Base-by-base conservation (phyloP, 1,284 basidiomycete genomes). In the Exobasidium rhododendri region DNA sequence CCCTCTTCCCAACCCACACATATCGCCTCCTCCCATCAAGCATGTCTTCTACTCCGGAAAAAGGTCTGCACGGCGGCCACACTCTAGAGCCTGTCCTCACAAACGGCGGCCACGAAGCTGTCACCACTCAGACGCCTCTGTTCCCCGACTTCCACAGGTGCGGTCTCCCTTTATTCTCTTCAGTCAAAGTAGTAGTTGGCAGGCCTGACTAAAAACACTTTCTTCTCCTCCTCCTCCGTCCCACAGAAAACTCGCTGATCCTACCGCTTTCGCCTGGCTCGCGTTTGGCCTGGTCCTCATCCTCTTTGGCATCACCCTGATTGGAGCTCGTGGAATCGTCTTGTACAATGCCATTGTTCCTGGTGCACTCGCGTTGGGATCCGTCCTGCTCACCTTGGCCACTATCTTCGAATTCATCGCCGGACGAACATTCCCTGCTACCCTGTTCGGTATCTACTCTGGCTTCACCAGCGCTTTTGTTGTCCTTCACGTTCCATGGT, bases 101-200 rank as follows among this genome's bases (percentile, higher is more conserved):
- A 3, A 26, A 3, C 17, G 50, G 50, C 3, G 50, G 50, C 3
- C 50, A 52, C 29, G 13, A n/a, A 3, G 50, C 50, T 22, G 29
- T 26, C 5, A 40, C 13, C 13, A 28, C 4, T 10, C 17, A 52
- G 26, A n/a, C 20, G 26, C 50, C 50, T 28, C 20, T 26, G 20
- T 52, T 52, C 29, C 50, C 50, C 29, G 50, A 52, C 26, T 52
- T 52, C 29, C 50, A 52, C n/a, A n/a, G n/a, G n/a, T n/a, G n/a
- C n/a, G n/a, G n/a, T n/a, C n/a, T n/a, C n/a, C n/a, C n/a, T n/a
- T n/a, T 14, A 22, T 44, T n/a, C n/a, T n/a, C n/a, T n/a, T n/a
- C n/a, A n/a, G n/a, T n/a, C n/a, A n/a, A 22, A 44, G 43, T n/a
- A 44, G n/a, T n/a, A 44, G 14, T n/a, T n/a, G 43, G 43, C 22